Conservation (phyloP, 768 basidiomycete genomes). For the Brasilioporus rufonigricans region DNA sequence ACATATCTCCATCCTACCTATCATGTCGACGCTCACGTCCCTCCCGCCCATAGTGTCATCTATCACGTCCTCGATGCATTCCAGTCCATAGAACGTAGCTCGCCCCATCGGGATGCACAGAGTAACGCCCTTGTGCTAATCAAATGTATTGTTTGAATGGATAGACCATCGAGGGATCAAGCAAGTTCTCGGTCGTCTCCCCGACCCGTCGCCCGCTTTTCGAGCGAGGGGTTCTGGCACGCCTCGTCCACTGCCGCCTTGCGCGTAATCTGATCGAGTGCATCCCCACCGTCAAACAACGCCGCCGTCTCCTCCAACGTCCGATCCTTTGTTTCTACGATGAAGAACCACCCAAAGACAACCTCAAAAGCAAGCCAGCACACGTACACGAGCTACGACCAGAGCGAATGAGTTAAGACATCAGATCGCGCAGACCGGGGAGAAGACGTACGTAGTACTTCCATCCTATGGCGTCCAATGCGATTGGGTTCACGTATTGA, state of each 20-base stretch:
- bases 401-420: background rate
- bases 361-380: constrained; percentile 67
- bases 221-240: constrained; percentile 12
- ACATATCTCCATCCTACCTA: no score
- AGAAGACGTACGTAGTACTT: constrained; percentile 62
- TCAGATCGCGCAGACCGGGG: no score
- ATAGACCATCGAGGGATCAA: background rate
- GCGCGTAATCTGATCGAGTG: constrained; percentile 35
- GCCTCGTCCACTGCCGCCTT: constrained; percentile 20
- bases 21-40: no score
- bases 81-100: no score
- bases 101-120: no score
- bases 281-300: constrained; percentile 71
- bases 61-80: no score
- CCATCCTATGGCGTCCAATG: constrained; percentile 62
- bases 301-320: constrained; percentile 82
- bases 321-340: constrained; percentile 70
- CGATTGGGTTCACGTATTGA: constrained; percentile 85
- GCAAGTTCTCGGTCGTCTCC: background rate
- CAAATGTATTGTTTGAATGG: no score
- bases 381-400: constrained; percentile 58
- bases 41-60: no score
- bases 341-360: constrained; percentile 62
- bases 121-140: no score
- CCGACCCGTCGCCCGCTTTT: constrained; percentile 17